These are phyloP conservation scores for Penicillium sp. DNA, from an alignment of 2,329 filamentous ascomycete species.

Conservation along the genomic window DNA sequence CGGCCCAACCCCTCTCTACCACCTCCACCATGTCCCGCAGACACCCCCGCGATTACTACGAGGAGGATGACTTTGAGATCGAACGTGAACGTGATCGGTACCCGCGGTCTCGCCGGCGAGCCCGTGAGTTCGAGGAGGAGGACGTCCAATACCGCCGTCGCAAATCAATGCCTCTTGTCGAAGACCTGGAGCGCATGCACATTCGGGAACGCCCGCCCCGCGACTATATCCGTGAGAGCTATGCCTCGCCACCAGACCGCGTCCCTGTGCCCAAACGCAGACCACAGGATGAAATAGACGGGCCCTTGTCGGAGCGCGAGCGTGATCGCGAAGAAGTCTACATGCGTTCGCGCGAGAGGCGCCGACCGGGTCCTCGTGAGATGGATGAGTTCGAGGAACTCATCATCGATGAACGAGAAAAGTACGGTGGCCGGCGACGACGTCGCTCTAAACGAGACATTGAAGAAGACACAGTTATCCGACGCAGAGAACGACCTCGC, in stretches of 20 bases:
- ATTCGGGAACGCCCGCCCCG: conserved; percentile 35
- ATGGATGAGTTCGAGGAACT: conserved; percentile 8
- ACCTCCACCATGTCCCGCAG: conserved; percentile 30
- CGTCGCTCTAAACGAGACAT: conserved; percentile 18
- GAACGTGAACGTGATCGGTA: conserved; percentile 26
- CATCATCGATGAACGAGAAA: conserved; percentile 12
- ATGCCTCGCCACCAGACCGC: conserved; percentile 27
- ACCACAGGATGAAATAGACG: conserved; percentile 23
- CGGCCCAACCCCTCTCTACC: neutral
- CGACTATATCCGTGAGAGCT: conserved; percentile 34
- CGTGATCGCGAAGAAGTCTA: conserved; percentile 15
- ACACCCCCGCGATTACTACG: conserved; percentile 26
- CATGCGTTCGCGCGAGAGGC: conserved; percentile 2
- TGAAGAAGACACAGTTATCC: conserved; percentile 24
- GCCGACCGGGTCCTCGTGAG: conserved; percentile 10
- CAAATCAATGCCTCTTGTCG: conserved; percentile 42
- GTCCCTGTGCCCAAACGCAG: conserved; percentile 30
- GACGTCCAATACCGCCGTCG: conserved; percentile 27
- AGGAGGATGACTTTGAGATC: conserved; percentile 26
- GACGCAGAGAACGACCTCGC: conserved; percentile 4
- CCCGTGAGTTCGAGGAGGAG: conserved; percentile 24
- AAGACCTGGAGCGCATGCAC: conserved; percentile 37
- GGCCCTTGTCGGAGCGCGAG: conserved; percentile 2
- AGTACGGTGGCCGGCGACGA: conserved; percentile 9
- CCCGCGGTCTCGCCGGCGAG: conserved; percentile 23